phyloP scores from a whole-genome alignment of 768 basidiomycete species.

The Dendrothele bispora region DNA sequence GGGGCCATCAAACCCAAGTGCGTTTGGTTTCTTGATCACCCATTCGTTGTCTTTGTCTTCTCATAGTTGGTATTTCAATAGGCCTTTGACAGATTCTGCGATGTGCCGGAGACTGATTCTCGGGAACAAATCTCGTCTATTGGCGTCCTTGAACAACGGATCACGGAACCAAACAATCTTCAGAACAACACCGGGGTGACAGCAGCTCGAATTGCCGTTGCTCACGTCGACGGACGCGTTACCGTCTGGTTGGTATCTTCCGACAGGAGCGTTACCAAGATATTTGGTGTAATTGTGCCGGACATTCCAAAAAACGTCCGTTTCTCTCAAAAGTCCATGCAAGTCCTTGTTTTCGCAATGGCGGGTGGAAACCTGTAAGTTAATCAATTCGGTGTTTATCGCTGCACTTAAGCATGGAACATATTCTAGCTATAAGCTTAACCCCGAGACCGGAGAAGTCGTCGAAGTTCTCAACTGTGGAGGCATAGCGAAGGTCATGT shows the following conservation, averaged over 20 bases:
- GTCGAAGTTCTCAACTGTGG: too few species aligned
- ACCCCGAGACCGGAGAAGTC: neutral
- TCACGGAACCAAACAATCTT: neutral
- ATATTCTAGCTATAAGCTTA: neutral
- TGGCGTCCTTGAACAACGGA: neutral
- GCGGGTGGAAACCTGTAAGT: constrained; percentile 1
- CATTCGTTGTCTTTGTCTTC: neutral
- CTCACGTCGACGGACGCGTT: too few species aligned
- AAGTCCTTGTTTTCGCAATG: neutral
- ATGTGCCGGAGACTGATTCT: neutral
- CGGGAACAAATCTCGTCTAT: neutral
- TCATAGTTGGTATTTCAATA: neutral
- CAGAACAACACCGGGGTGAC: neutral
- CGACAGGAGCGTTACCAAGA: neutral
- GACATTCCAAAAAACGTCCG: neutral
- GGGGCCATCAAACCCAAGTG: neutral
- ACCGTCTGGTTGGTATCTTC: neutral
- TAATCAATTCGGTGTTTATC: neutral
- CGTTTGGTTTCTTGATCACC: neutral
- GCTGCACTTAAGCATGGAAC: neutral
- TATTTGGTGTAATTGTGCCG: neutral
- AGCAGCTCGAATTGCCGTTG: neutral
- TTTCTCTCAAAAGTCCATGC: neutral
- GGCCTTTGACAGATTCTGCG: neutral
- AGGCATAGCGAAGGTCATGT: too few species aligned